phyloP scores from a whole-genome alignment of 441 rosid species.

The Erodium texanum region DNA sequence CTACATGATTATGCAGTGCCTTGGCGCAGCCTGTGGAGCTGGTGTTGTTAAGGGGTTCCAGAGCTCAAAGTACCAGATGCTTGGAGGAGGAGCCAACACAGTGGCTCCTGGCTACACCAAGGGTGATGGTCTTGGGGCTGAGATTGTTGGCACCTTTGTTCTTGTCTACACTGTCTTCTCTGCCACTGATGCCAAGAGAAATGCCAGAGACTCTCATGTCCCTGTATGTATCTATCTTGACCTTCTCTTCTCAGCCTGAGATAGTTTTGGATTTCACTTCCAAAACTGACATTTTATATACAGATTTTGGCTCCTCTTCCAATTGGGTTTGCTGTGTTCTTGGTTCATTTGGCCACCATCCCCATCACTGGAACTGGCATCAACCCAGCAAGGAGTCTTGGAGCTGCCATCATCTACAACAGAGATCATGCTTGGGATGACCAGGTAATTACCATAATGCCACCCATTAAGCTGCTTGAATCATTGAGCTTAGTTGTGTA shows the following conservation, averaged over 20 bases:
- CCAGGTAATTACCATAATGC: constrained; percentile 38
- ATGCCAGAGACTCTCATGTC: constrained; percentile 65
- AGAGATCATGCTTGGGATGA: constrained; percentile 62
- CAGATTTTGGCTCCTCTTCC: constrained; percentile 90
- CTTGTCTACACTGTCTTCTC: too few species aligned
- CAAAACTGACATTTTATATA: too few species aligned
- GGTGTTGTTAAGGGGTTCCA: constrained; percentile 58
- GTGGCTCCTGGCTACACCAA: constrained; percentile 50
- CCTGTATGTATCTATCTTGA: constrained; percentile 57
- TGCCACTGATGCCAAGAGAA: constrained; percentile 69
- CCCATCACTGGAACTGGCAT: constrained; percentile 66
- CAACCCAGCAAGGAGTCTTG: constrained; percentile 65
- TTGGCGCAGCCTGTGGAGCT: constrained; percentile 67
- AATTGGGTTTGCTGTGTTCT: constrained; percentile 51
- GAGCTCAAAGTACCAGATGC: constrained; percentile 23
- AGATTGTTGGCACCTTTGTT: constrained; percentile 53
- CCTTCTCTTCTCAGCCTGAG: too few species aligned
- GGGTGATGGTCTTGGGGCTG: constrained; percentile 58
- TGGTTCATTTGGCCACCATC: constrained; percentile 84
- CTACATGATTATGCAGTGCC: constrained; percentile 63
- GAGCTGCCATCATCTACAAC: constrained; percentile 76
- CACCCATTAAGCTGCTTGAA: too few species aligned
- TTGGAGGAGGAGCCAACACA: constrained; percentile 49
- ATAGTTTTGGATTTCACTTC: too few species aligned
- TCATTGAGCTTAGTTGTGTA: too few species aligned